A percentile compares a stretch with the other conserved stretches of the same genome.
phyloP scores from a whole-genome alignment of 2,329 filamentous ascomycete species.

The Periconia sp. region DNA sequence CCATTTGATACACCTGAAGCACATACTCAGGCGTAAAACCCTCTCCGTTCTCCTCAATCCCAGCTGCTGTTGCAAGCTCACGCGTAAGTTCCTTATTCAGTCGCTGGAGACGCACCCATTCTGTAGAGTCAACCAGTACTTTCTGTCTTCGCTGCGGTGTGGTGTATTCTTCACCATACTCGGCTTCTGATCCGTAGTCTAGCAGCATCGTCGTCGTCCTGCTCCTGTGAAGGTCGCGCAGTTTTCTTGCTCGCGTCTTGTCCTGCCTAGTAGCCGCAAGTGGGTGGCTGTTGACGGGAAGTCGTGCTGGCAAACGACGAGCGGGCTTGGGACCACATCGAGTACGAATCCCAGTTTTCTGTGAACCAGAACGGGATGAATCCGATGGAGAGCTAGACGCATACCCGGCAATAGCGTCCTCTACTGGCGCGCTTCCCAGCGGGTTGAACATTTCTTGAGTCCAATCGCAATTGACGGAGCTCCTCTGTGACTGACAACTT shows the following conservation, averaged over 20 bases:
- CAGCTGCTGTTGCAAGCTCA: not conserved
- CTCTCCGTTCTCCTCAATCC: not conserved
- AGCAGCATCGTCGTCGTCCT: not conserved
- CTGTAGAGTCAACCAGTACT: not conserved
- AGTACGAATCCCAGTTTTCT: conserved; percentile 3
- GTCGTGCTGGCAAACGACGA: conserved; percentile 15
- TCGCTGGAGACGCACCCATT: conserved; percentile 2
- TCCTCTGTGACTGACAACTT: conserved; percentile 15
- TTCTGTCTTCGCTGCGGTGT: not conserved
- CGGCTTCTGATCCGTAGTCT: not conserved
- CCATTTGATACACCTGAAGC: not conserved
- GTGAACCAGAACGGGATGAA: conserved; percentile 11
- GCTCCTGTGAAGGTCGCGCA: conserved; percentile 2
- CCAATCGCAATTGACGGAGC: conserved; percentile 17
- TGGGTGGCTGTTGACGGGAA: conserved; percentile 26
- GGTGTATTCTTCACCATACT: not conserved
- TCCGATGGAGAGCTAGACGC: conserved; percentile 9
- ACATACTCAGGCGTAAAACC: conserved; percentile 2
- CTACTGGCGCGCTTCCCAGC: conserved; percentile 18
- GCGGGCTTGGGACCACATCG: conserved; percentile 17
- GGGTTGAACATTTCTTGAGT: conserved; percentile 34
- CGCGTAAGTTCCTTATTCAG: conserved; percentile 3
- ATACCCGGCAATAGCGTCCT: conserved; percentile 17
- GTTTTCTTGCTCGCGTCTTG: conserved; percentile 22
- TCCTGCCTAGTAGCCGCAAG: conserved; percentile 21